Evolutionary conservation across 768 basidiomycete genomes (phyloP).

Genomic region (Trametes cubensis): DNA sequence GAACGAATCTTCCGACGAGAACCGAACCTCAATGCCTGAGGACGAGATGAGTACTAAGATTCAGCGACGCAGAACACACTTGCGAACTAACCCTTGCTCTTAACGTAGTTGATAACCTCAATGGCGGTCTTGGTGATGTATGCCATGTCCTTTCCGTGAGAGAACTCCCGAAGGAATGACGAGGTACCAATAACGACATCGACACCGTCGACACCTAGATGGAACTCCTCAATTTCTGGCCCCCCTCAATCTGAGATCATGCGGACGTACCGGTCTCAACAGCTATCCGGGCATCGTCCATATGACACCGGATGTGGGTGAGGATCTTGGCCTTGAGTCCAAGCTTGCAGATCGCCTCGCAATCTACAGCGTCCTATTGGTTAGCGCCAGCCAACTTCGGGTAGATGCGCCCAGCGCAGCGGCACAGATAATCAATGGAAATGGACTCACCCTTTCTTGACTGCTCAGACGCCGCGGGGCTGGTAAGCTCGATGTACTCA

Average conservation of each 20-base stretch:
- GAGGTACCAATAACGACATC: constrained; percentile 99
- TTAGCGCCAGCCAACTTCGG: neutral
- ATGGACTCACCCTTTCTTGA: constrained; percentile 51
- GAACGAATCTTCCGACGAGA: constrained; percentile 99
- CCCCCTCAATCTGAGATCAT: no score
- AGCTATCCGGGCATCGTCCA: constrained; percentile 98
- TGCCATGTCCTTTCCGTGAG: constrained; percentile 99
- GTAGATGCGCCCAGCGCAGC: neutral
- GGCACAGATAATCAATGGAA: neutral
- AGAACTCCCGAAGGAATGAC: constrained; percentile 98
- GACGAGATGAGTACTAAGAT: neutral
- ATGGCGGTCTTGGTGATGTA: constrained; percentile 99
- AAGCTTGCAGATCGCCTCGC: constrained; percentile 99
- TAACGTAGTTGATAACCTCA: constrained; percentile 98
- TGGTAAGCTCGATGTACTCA: constrained; percentile 99
- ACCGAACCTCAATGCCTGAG: constrained; percentile 87
- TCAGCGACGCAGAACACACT: neutral
- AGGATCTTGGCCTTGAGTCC: constrained; percentile 95
- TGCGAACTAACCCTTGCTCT: constrained; percentile 76
- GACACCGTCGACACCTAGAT: constrained; percentile 91
- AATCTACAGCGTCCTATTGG: constrained; percentile 53
- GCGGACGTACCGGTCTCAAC: constrained; percentile 84
- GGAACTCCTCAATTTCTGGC: neutral
- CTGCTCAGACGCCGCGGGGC: constrained; percentile 96
- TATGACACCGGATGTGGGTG: constrained; percentile 99